Base-by-base conservation (phyloP, 2,329 filamentous ascomycete genomes). In the Colletotrichum siamense region DNA sequence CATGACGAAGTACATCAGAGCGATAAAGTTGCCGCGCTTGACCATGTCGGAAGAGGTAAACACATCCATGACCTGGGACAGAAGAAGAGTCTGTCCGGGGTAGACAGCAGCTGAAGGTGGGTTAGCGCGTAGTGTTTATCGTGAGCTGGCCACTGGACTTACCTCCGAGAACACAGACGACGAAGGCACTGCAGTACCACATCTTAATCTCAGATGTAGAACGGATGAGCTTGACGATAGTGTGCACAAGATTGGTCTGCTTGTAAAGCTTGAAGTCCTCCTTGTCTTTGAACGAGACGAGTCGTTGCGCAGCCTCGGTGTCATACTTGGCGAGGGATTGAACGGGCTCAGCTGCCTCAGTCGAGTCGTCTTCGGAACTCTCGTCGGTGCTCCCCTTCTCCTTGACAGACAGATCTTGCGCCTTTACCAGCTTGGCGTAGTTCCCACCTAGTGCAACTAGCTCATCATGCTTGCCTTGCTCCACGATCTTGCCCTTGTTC, bases 41-140 rank as follows among this genome's bases (percentile, higher is more conserved):
- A 32, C 44, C 24, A 22, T 78, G 74, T 69, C 30, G 6, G 57
- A 3, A 3, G 83, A 69, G 5, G 80, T 83, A 71, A 88, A 88
- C 5, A 87, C 83, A 3, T 86, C 82, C 52, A 87, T 84, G 16
- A 87, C 81, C 32, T 82, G 82, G 8, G 84, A 83, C 26, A 88
- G 79, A 7, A 89, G 77, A 63, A 89, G 81, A 3, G 88, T 85
- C 68, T 89, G 86, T 4, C 82, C 86, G 1, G 88, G 87, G 63
- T 82, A 85, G 10, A 73, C 57, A 12, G 64, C 71, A 3, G 71
- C 71, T 73, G 39, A 7, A 9, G 13, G 24, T 13, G 49, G 10
- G 55, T 34, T 22, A n/a, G 59, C 28, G 22, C 36, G 5, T 55
- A 30, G 32, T 3, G 15, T 2, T 2, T 24, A 8, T 24, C 24